phyloP scores from a whole-genome alignment of 2,329 filamentous ascomycete species.

The Leptographium wingfieldii region DNA sequence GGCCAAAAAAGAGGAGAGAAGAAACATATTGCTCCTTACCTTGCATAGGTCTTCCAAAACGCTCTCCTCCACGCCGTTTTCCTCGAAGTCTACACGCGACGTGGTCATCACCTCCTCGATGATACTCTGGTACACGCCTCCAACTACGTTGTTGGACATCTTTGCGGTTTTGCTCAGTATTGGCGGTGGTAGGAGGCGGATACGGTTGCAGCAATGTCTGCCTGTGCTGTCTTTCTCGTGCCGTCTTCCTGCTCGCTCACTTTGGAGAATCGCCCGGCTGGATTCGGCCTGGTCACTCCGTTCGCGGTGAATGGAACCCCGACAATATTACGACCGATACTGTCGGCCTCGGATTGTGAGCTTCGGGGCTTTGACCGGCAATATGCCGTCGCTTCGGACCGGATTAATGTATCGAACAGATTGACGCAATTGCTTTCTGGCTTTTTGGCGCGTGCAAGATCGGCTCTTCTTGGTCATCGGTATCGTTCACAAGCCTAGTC shows the following conservation, averaged over 20 bases:
- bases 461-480: background rate
- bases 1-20: background rate
- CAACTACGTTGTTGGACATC: slow-evolving; percentile 52
- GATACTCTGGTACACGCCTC: slow-evolving; percentile 66
- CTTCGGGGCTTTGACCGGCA: background rate
- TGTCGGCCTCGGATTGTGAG: background rate
- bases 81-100: slow-evolving; percentile 91
- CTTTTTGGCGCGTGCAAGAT: background rate
- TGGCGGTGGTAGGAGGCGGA: background rate
- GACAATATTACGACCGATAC: no score
- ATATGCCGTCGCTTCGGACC: background rate
- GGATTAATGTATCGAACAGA: no score
- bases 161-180: background rate
- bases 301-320: background rate
- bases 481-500: background rate
- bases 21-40: slow-evolving; percentile 43
- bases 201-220: background rate
- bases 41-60: slow-evolving; percentile 77
- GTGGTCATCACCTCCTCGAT: slow-evolving; percentile 81
- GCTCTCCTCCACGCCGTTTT: slow-evolving; percentile 79
- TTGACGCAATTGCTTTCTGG: background rate
- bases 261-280: background rate
- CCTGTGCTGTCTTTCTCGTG: background rate
- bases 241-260: background rate
- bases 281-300: background rate